Percentiles rank a stretch among this genome's conserved stretches.
phyloP scores from a whole-genome alignment of 2,329 filamentous ascomycete genomes.

The Fonsecaea pugnacius region DNA sequence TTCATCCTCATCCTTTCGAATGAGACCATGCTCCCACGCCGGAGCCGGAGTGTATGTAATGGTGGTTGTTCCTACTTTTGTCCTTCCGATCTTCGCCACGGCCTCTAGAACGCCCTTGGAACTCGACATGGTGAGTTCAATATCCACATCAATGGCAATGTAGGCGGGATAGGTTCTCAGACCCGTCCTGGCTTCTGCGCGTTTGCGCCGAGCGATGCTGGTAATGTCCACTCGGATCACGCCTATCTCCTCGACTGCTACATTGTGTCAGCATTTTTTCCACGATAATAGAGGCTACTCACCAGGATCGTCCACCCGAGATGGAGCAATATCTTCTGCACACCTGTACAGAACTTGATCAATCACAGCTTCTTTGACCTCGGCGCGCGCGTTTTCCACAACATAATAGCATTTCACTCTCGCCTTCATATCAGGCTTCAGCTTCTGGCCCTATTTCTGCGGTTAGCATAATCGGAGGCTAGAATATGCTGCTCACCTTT shows the following conservation, averaged over 20 bases:
- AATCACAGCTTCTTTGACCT: neutral
- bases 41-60: constrained; percentile 1
- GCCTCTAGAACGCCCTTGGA: constrained; percentile 12
- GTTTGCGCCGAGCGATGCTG: neutral
- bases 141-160: neutral
- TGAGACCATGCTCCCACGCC: constrained; percentile 6
- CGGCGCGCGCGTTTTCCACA: neutral
- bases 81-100: constrained; percentile 5
- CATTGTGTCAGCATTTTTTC: neutral
- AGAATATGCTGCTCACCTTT: constrained; percentile 4
- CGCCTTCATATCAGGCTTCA: constrained; percentile 8
- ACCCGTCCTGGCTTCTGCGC: neutral
- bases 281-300: neutral
- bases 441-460: neutral
- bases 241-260: constrained; percentile 1
- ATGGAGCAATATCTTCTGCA: constrained; percentile 2
- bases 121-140: constrained; percentile 7
- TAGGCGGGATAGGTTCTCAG: neutral
- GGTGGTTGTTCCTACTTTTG: neutral
- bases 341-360: constrained; percentile 8
- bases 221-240: constrained; percentile 10
- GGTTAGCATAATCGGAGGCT: neutral
- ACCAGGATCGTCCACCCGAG: constrained; percentile 6
- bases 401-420: constrained; percentile 6
- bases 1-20: neutral